phyloP scores from a whole-genome alignment of 257 asterid genomes.

The Ballota nigra region DNA sequence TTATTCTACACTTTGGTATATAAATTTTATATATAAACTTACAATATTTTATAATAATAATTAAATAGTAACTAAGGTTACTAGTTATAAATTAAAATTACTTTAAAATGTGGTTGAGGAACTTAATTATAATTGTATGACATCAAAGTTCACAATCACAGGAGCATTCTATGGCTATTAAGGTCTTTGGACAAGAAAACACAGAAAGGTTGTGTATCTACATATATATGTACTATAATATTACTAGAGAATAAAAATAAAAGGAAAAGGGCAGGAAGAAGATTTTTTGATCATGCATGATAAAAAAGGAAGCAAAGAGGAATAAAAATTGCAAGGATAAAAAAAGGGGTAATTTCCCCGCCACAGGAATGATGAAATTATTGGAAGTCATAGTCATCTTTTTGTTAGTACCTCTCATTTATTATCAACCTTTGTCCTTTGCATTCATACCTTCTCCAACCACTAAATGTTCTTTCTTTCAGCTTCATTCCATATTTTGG shows the following conservation, averaged over 20 bases:
- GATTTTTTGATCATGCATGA: slow-evolving; percentile 35
- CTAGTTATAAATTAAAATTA: too few species aligned
- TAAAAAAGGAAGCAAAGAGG: slow-evolving; percentile 5
- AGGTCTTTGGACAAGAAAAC: slow-evolving; percentile 26
- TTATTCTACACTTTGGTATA: too few species aligned
- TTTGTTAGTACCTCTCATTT: slow-evolving; percentile 58
- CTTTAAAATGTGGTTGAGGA: too few species aligned
- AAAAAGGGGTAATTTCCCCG: slow-evolving; percentile 29
- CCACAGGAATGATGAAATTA: slow-evolving; percentile 49
- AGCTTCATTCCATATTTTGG: neutral
- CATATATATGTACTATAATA: neutral
- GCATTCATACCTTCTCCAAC: slow-evolving; percentile 46
- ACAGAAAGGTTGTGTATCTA: slow-evolving; percentile 33
- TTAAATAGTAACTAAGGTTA: too few species aligned
- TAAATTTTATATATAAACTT: too few species aligned
- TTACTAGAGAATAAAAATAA: slow-evolving; percentile 13
- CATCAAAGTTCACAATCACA: neutral
- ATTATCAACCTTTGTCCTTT: slow-evolving; percentile 60
- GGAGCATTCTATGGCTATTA: slow-evolving; percentile 22
- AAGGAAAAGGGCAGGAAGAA: neutral
- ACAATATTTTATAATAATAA: too few species aligned
- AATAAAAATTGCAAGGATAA: neutral
- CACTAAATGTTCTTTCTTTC: slow-evolving; percentile 42
- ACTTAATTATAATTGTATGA: neutral
- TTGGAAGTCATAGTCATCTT: slow-evolving; percentile 65